phyloP scores from a whole-genome alignment of 2,329 filamentous ascomycete species.

The Didymellaceae sp. region DNA sequence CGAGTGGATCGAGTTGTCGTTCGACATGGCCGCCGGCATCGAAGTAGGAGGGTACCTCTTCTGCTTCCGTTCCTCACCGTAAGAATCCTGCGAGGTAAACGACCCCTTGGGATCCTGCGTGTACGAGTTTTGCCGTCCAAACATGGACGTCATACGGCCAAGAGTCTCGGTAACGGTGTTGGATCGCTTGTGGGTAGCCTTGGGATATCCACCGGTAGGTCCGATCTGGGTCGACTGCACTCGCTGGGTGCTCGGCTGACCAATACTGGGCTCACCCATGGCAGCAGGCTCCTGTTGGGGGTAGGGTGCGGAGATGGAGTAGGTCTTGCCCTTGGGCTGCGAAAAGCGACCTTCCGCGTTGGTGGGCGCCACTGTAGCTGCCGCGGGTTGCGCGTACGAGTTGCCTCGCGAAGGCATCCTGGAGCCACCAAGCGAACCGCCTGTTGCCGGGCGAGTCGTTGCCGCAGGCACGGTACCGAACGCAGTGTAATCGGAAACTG shows the following conservation, averaged over 20 bases:
- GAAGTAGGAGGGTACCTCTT: slow-evolving; percentile 88
- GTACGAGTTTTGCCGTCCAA: slow-evolving; percentile 57
- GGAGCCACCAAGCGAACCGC: slow-evolving; percentile 71
- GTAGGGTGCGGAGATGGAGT: slow-evolving; percentile 73
- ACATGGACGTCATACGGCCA: slow-evolving; percentile 80
- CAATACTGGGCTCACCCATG: slow-evolving; percentile 58
- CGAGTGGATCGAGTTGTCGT: slow-evolving; percentile 58
- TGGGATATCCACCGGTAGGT: slow-evolving; percentile 23
- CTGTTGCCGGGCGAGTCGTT: slow-evolving; percentile 73
- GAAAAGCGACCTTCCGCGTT: slow-evolving; percentile 90
- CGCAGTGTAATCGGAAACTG: slow-evolving; percentile 55
- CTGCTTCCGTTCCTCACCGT: slow-evolving; percentile 61
- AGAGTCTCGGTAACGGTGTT: slow-evolving; percentile 74
- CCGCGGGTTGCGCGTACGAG: slow-evolving; percentile 86
- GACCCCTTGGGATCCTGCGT: slow-evolving; percentile 39
- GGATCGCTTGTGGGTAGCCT: slow-evolving; percentile 68
- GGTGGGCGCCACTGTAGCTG: slow-evolving; percentile 84
- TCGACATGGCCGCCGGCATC: slow-evolving; percentile 76
- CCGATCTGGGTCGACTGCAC: slow-evolving; percentile 58
- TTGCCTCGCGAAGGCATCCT: slow-evolving; percentile 74
- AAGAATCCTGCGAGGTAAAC: slow-evolving; percentile 55
- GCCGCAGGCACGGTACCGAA: slow-evolving; percentile 51
- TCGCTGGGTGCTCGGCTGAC: slow-evolving; percentile 64
- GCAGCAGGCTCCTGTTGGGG: slow-evolving; percentile 55
- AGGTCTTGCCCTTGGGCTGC: slow-evolving; percentile 72